Percentiles rank a stretch among this genome's conserved stretches.
Conservation (phyloP, 2,329 filamentous ascomycete genomes). For the Talaromyces sp. region DNA sequence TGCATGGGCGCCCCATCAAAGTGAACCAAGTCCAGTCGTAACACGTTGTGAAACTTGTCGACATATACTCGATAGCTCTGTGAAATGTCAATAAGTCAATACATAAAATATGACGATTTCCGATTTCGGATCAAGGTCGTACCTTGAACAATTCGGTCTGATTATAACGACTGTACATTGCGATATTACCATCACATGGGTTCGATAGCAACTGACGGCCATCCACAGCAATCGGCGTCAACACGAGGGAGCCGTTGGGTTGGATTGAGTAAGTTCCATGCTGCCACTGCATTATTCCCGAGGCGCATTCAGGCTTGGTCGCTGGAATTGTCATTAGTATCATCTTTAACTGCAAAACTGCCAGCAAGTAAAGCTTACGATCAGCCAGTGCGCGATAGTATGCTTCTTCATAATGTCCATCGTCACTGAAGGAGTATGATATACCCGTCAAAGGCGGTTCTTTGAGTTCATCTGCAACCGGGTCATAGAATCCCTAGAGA, state of each 20-base stretch:
- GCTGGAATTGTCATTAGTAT: constrained; percentile 38
- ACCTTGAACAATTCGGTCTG: constrained; percentile 60
- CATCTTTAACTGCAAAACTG: not conserved
- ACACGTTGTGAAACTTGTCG: constrained; percentile 58
- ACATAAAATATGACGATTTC: not conserved
- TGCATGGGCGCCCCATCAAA: constrained; percentile 62
- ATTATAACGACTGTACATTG: constrained; percentile 62
- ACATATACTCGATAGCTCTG: constrained; percentile 41
- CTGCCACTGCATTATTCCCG: constrained; percentile 67
- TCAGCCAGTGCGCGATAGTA: constrained; percentile 66
- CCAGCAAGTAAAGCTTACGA: constrained; percentile 46
- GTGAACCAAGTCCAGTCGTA: constrained; percentile 59
- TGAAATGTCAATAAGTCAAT: not conserved
- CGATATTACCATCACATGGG: constrained; percentile 54
- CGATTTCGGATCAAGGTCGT: constrained; percentile 10
- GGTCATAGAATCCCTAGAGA: constrained; percentile 63
- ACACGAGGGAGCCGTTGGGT: constrained; percentile 53
- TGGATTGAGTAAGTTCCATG: constrained; percentile 59
- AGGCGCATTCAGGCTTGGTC: constrained; percentile 55
- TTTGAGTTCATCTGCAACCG: constrained; percentile 58
- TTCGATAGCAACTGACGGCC: constrained; percentile 63
- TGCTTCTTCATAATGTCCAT: constrained; percentile 64
- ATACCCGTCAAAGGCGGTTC: constrained; percentile 64
- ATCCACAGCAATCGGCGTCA: constrained; percentile 60
- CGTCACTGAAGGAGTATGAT: constrained; percentile 66